Conservation (phyloP, 164 flowering plant genomes). For the Euptelea pleiosperma region DNA sequence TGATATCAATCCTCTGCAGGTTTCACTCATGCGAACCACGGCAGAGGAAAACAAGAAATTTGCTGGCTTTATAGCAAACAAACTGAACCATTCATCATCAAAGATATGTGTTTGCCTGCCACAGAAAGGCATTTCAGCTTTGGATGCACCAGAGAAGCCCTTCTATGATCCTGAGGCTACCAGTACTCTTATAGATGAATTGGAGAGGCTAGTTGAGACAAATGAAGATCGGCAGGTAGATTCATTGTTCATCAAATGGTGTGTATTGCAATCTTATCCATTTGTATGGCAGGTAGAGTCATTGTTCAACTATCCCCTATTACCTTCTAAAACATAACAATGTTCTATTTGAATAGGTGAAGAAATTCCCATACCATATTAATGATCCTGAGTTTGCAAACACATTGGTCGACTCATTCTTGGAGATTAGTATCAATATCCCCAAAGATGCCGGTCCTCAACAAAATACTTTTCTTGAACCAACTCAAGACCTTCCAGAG, state of each 20-base stretch:
- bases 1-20: slow-evolving; percentile 37
- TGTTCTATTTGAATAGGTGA: slow-evolving; percentile 45
- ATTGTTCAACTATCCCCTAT: background rate
- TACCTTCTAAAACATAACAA: slow-evolving; percentile 8
- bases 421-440: slow-evolving; percentile 45
- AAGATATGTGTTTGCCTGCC: slow-evolving; percentile 78
- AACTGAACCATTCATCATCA: slow-evolving; percentile 68
- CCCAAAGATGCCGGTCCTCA: slow-evolving; percentile 18
- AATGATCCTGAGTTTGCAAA: slow-evolving; percentile 83
- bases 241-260: slow-evolving; percentile 9
- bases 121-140: slow-evolving; percentile 77
- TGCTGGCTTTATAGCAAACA: slow-evolving; percentile 81
- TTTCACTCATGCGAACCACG: slow-evolving; percentile 85
- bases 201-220: slow-evolving; percentile 55
- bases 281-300: background rate
- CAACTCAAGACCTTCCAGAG: slow-evolving; percentile 29
- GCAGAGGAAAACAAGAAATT: slow-evolving; percentile 72
- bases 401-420: slow-evolving; percentile 66
- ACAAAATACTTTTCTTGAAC: slow-evolving; percentile 10
- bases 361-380: slow-evolving; percentile 64
- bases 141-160: slow-evolving; percentile 89
- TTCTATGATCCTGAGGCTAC: slow-evolving; percentile 84
- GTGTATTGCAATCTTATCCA: background rate
- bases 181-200: slow-evolving; percentile 51
- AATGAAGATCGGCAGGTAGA: slow-evolving; percentile 69